These are phyloP conservation scores for Boletus huronensis DNA, from an alignment of 768 basidiomycete species.

Conservation along the genomic window DNA sequence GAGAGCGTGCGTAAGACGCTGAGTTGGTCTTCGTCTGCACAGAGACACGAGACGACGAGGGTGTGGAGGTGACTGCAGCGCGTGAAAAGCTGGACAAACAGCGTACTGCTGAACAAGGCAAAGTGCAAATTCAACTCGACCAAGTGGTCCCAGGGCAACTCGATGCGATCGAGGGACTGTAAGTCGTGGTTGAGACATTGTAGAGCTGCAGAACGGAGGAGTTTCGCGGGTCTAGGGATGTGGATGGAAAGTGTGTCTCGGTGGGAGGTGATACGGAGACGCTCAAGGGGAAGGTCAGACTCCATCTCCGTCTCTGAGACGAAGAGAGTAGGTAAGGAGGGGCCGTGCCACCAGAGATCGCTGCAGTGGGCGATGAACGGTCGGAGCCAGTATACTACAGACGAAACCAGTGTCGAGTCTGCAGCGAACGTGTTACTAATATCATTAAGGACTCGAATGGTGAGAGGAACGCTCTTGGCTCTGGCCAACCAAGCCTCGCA, in stretches of 20 bases:
- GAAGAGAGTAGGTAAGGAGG: slow-evolving; percentile 22
- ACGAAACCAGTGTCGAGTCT: slow-evolving; percentile 1
- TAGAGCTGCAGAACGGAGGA: slow-evolving; percentile 19
- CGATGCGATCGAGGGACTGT: slow-evolving; percentile 22
- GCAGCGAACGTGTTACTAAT: slow-evolving; percentile 8
- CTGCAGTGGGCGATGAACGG: slow-evolving; percentile 20
- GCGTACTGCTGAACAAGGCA: slow-evolving; percentile 18
- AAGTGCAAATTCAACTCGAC: slow-evolving; percentile 29
- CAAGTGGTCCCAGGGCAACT: slow-evolving; percentile 27
- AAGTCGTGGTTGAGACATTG: slow-evolving; percentile 22
- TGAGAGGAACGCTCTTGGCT: slow-evolving; percentile 27
- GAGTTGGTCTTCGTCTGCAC: slow-evolving; percentile 18
- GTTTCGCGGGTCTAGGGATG: slow-evolving; percentile 14
- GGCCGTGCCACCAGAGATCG: slow-evolving; percentile 34
- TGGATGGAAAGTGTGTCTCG: slow-evolving; percentile 11
- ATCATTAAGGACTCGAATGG: slow-evolving; percentile 28
- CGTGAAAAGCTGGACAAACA: slow-evolving; percentile 23
- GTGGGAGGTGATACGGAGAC: slow-evolving; percentile 20
- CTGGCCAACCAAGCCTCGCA: slow-evolving; percentile 28
- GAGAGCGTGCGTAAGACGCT: slow-evolving; percentile 3
- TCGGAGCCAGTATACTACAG: slow-evolving; percentile 21
- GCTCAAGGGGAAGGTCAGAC: slow-evolving; percentile 10
- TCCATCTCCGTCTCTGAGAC: background rate
- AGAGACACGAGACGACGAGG: slow-evolving; percentile 24
- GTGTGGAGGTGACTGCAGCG: slow-evolving; percentile 22